A percentile compares a stretch with the other conserved stretches of the same genome.
These are phyloP conservation scores for Chaetomium sp. DNA, from an alignment of 2,329 filamentous ascomycete genomes.

Conservation along the genomic window DNA sequence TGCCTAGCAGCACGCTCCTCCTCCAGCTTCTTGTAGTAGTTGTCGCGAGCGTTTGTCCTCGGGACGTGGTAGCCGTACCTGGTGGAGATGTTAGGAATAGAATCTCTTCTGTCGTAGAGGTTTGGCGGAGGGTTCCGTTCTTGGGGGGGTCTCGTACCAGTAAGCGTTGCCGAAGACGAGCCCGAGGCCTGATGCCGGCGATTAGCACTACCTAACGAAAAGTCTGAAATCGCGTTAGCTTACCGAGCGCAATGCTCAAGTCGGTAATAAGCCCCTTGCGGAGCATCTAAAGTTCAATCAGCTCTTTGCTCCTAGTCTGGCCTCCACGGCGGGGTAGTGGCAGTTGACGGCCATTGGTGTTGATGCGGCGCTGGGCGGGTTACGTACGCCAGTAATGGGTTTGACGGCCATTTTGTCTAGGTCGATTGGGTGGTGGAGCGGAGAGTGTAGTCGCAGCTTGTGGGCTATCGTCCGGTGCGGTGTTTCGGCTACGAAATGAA, in stretches of 20 bases:
- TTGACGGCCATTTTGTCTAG: constrained; percentile 42
- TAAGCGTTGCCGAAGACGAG: constrained; percentile 49
- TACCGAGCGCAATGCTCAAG: constrained; percentile 50
- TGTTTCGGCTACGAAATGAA: constrained; percentile 17
- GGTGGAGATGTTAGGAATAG: constrained; percentile 8
- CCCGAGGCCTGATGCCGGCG: constrained; percentile 40
- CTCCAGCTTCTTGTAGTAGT: constrained; percentile 53
- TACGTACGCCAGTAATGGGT: constrained; percentile 55
- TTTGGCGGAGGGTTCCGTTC: constrained; percentile 1
- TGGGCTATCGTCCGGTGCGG: constrained; percentile 13
- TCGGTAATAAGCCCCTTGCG: constrained; percentile 53
- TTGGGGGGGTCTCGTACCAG: constrained; percentile 42
- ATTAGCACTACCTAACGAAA: background rate
- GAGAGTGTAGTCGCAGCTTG: constrained; percentile 14
- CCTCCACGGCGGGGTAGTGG: constrained; percentile 5
- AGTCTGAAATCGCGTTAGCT: constrained; percentile 23
- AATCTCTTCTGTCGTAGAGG: background rate
- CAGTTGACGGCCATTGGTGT: constrained; percentile 16
- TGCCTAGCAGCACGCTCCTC: constrained; percentile 42
- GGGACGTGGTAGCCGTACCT: constrained; percentile 60
- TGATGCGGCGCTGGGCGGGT: constrained; percentile 4
- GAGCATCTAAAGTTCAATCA: constrained; percentile 47
- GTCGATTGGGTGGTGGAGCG: constrained; percentile 14
- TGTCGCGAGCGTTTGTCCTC: constrained; percentile 52
- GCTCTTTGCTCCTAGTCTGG: constrained; percentile 25